Evolutionary conservation across 1,139 yeast genomes (phyloP), one percentile per base, ranked within the genome.

Genomic region (Magnusiomyces tetraspermus): DNA sequence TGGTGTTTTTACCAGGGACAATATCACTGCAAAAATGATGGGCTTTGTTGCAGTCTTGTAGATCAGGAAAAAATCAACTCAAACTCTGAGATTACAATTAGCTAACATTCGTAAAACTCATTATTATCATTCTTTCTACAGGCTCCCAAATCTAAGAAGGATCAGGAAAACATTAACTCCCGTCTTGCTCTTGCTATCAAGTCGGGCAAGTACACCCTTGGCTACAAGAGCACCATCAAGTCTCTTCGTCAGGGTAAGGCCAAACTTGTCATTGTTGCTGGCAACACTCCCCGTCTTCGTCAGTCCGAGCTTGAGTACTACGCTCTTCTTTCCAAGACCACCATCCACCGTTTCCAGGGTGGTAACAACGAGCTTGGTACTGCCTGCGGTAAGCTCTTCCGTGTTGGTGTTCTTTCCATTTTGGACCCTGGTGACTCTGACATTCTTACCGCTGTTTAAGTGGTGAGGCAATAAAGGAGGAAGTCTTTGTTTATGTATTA

Each of bases 291-390:
- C 79, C 96, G 92, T 72, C 87, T 92, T 77, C 90, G 98, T 85
- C 92, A 92, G 83, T 89, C 97, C 67, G 99, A 92, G 83, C 85
- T 92, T 77, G 98, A 94, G 84, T 92, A 92, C 85, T 94, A 94
- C 90, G 97, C 98, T 72, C 92, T 92, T 98, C 85, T 92, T 77
- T 87, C 98, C 75, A 92, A 90, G 88, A 88, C 97, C 75, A 83
- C 82, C 73, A 96, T 92, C 70, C 76, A 76, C 74, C 92, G 90
- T 95, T 92, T 90, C 95, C 95, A 86, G 78, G 98, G 97, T 81
- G 96, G 97, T 78, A 90, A 90, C 97, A 90, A 90, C 79, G 97
- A 90, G 80, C 88, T 92, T 73, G 97, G 98, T 82, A 94, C 99
- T 71, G 96, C 96, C 68, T 92, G 97, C 78, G 99, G 99, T 89